A percentile compares a stretch with the other conserved stretches of the same genome.
These are phyloP conservation scores for Perkinsela sp. DNA, from an alignment of 208 protist species.

Conservation along the genomic window DNA sequence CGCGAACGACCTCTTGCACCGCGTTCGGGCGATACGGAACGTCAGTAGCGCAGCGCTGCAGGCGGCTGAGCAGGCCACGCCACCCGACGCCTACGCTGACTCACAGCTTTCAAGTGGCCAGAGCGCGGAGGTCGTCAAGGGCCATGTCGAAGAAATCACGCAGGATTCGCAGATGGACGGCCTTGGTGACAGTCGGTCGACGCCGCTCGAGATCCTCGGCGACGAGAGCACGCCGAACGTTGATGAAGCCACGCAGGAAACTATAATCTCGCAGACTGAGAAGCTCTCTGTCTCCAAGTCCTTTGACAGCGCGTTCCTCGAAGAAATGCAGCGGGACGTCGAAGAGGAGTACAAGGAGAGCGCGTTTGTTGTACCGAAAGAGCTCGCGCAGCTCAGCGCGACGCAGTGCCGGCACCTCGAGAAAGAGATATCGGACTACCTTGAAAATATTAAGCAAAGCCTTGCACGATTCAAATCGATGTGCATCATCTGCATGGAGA, in stretches of 20 bases:
- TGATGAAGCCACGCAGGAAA: neutral
- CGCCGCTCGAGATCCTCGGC: neutral
- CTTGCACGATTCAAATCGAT: slow-evolving; percentile 29
- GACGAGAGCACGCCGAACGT: neutral
- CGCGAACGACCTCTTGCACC: neutral
- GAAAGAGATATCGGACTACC: slow-evolving; percentile 48
- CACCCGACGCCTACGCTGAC: no score
- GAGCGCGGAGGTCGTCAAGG: neutral
- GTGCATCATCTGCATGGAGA: slow-evolving; percentile 48
- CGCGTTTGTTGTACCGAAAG: slow-evolving; percentile 16
- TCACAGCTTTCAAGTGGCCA: no score
- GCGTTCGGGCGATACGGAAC: neutral
- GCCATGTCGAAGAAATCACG: neutral
- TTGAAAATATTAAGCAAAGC: slow-evolving; percentile 31
- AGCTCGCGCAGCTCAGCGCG: slow-evolving; percentile 19
- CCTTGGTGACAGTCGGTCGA: no score
- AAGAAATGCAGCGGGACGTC: neutral
- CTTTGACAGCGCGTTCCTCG: neutral
- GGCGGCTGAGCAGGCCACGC: neutral
- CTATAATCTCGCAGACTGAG: neutral
- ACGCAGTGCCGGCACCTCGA: slow-evolving; percentile 27
- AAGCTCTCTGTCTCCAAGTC: slow-evolving; percentile 1
- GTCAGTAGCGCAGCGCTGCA: neutral
- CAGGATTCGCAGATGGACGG: neutral
- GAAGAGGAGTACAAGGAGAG: slow-evolving; percentile 8